phyloP scores from a whole-genome alignment of 495 filamentous ascomycete species.

The Penicillium chermesinum region DNA sequence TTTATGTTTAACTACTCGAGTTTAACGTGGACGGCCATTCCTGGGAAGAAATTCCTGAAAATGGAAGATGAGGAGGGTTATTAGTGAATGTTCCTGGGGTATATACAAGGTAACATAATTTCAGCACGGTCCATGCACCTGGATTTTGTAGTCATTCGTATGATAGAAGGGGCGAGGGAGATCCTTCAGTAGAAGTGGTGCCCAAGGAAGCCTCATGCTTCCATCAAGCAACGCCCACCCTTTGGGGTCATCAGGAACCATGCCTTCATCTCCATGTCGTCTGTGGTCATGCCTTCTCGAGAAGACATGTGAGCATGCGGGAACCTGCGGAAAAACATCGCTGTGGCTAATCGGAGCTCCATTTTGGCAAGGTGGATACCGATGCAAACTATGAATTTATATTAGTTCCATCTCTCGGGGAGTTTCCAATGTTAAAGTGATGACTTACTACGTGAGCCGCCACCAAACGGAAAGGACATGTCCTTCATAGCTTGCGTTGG shows the following conservation, averaged over 20 bases:
- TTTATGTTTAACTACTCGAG: too few species aligned
- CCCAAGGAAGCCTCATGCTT: conserved; percentile 14
- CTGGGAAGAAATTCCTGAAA: too few species aligned
- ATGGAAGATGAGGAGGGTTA: too few species aligned
- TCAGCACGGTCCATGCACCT: too few species aligned
- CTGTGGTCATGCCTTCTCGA: conserved; percentile 37
- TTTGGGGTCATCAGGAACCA: conserved; percentile 42
- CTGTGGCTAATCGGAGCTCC: conserved; percentile 31
- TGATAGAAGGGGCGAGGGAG: too few species aligned
- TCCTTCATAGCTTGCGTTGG: conserved; percentile 50
- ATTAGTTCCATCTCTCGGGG: background rate
- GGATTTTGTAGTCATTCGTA: too few species aligned
- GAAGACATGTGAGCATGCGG: conserved; percentile 19
- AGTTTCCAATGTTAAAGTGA: background rate
- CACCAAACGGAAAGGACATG: conserved; percentile 49
- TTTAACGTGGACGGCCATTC: too few species aligned
- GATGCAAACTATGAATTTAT: conserved; percentile 34
- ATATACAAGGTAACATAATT: too few species aligned
- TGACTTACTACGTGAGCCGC: conserved; percentile 38
- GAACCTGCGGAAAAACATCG: conserved; percentile 30
- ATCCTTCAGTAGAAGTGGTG: too few species aligned
- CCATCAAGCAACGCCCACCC: conserved; percentile 42
- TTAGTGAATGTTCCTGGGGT: too few species aligned
- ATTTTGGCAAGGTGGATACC: conserved; percentile 34
- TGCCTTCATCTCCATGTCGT: conserved; percentile 38